phyloP scores from a whole-genome alignment of 306 rosid species.

The Inga laurina region DNA sequence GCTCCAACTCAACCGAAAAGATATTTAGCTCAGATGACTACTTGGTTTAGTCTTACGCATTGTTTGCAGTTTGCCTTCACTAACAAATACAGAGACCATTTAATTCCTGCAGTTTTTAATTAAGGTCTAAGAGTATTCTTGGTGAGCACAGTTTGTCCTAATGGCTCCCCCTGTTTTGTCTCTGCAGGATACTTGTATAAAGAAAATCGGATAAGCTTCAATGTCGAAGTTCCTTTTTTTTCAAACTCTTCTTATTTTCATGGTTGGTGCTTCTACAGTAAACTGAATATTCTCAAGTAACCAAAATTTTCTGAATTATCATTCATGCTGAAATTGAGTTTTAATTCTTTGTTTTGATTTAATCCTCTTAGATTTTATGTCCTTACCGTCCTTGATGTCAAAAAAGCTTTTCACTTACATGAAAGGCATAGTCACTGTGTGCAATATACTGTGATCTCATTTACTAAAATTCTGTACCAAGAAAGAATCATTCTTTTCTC shows the following conservation, averaged over 20 bases:
- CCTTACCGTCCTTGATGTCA: background rate
- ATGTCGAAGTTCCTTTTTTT: conserved; percentile 42
- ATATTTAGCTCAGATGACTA: background rate
- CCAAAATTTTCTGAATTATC: background rate
- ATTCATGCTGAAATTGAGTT: background rate
- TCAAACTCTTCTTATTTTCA: conserved; percentile 39
- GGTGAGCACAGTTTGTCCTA: conserved; percentile 3
- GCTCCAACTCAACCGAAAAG: background rate
- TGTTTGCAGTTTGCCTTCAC: background rate
- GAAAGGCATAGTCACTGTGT: background rate
- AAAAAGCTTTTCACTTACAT: background rate
- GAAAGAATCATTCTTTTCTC: background rate
- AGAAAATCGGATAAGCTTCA: conserved; percentile 38
- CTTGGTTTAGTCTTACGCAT: background rate
- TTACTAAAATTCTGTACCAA: background rate
- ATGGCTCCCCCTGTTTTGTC: conserved; percentile 32
- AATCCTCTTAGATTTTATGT: background rate
- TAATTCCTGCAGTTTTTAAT: conserved; percentile 9
- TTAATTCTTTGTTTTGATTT: conserved; percentile 22
- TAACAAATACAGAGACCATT: conserved; percentile 3
- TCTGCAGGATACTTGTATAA: conserved; percentile 54
- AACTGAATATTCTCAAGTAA: conserved; percentile 18
- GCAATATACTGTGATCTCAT: background rate
- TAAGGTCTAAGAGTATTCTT: background rate
- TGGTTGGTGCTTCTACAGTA: conserved; percentile 40